Evolutionary conservation across 352 stramenopile genomes (phyloP).

Genomic region (Phytophthora pluvialis): DNA sequence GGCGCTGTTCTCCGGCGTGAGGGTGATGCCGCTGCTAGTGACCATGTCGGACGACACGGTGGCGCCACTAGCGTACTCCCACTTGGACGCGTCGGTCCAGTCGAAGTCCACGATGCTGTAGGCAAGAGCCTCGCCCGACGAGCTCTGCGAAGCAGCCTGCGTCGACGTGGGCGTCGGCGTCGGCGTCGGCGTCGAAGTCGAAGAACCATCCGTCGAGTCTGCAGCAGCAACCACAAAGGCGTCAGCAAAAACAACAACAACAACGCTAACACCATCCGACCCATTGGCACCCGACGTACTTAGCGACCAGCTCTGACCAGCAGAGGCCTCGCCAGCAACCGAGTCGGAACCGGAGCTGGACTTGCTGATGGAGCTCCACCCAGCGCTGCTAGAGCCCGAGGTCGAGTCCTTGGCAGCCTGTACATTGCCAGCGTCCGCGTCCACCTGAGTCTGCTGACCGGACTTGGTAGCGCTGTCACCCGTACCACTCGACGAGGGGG

Average conservation of each 20-base stretch:
- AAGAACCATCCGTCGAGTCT: constrained; percentile 32
- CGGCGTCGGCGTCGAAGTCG: constrained; percentile 13
- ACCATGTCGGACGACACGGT: constrained; percentile 51
- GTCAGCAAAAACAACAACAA: constrained; percentile 11
- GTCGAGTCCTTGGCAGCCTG: constrained; percentile 34
- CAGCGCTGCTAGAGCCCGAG: constrained; percentile 16
- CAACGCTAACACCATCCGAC: no score
- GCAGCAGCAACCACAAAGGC: constrained; percentile 1
- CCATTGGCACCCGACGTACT: constrained; percentile 14
- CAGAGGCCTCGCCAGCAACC: constrained; percentile 30
- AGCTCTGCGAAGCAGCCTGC: constrained; percentile 24
- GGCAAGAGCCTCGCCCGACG: constrained; percentile 39
- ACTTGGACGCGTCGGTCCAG: constrained; percentile 67
- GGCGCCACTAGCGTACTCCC: constrained; percentile 60
- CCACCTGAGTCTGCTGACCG: constrained; percentile 13
- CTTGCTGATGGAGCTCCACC: constrained; percentile 22
- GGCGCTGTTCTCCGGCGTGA: constrained; percentile 56
- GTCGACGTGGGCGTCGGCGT: constrained; percentile 27
- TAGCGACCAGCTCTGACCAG: constrained; percentile 30
- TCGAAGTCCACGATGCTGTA: constrained; percentile 70
- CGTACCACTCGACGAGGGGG: constrained; percentile 9
- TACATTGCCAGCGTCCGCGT: constrained; percentile 24
- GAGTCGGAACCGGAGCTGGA: constrained; percentile 30
- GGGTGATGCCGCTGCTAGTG: constrained; percentile 54
- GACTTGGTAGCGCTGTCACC: constrained; percentile 15